Conservation (phyloP, 345 rosid genomes). For the Turritis glabra region DNA sequence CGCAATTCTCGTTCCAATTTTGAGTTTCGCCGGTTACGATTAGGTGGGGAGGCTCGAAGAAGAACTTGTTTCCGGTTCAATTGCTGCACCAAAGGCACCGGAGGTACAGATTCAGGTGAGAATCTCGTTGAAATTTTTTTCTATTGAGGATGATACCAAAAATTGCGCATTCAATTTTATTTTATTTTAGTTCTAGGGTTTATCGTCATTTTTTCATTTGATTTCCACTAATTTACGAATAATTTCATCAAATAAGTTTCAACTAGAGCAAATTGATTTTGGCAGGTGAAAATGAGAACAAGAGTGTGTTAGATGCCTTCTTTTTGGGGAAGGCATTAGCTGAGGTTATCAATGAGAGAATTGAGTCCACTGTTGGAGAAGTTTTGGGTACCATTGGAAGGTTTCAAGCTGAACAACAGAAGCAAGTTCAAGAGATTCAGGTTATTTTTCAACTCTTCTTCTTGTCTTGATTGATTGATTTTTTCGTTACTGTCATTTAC, state of each 20-base stretch:
- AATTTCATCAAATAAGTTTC: too few species aligned
- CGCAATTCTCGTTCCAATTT: constrained; percentile 30
- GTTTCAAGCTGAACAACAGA: constrained; percentile 90
- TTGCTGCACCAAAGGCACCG: constrained; percentile 40
- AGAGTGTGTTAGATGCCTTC: constrained; percentile 76
- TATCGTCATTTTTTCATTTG: not conserved
- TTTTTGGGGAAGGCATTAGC: constrained; percentile 95
- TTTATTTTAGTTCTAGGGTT: not conserved
- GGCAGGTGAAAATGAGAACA: constrained; percentile 72
- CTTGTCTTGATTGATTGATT: not conserved
- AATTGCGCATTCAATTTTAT: not conserved
- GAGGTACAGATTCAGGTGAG: constrained; percentile 45
- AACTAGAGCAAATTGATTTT: not conserved
- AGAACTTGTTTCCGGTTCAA: constrained; percentile 36
- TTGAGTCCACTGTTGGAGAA: constrained; percentile 86
- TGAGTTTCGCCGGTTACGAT: constrained; percentile 29
- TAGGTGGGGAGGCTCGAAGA: constrained; percentile 18
- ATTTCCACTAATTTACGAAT: too few species aligned
- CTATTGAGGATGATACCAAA: not conserved
- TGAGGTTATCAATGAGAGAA: constrained; percentile 76
- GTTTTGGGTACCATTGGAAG: constrained; percentile 67
- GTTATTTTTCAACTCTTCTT: constrained; percentile 20
- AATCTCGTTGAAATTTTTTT: not conserved
- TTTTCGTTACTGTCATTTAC: not conserved
- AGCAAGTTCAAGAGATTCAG: constrained; percentile 87